A percentile compares a stretch with the other conserved stretches of the same genome.
phyloP scores from a whole-genome alignment of 2,329 filamentous ascomycete species.

The Blastomyces percursus region DNA sequence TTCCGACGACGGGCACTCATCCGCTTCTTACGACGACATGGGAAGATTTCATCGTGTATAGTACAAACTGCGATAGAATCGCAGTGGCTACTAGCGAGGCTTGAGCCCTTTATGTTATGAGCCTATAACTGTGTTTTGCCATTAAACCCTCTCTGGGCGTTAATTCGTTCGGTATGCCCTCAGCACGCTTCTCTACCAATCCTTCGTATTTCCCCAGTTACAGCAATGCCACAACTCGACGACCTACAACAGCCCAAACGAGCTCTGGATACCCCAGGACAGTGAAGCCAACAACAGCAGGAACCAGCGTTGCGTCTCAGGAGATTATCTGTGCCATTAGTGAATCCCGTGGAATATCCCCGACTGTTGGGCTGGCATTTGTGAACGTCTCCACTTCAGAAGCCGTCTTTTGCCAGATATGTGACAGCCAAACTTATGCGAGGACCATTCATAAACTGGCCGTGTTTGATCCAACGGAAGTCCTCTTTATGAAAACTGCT shows the following conservation, averaged over 20 bases:
- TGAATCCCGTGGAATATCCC: conserved; percentile 77
- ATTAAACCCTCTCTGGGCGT: background rate
- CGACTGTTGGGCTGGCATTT: conserved; percentile 75
- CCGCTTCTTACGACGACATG: background rate
- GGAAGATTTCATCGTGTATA: background rate
- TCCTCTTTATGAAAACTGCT: conserved; percentile 66
- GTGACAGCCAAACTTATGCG: conserved; percentile 84
- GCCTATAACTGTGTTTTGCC: background rate
- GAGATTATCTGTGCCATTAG: conserved; percentile 79
- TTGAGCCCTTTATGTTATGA: background rate
- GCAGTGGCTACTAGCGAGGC: background rate
- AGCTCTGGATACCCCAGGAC: conserved; percentile 43
- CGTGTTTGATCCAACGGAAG: conserved; percentile 66
- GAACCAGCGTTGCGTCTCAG: conserved; percentile 48
- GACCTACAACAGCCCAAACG: conserved; percentile 17
- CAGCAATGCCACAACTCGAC: background rate
- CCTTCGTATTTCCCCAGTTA: conserved; percentile 2
- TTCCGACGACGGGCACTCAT: background rate
- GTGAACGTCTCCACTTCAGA: conserved; percentile 79
- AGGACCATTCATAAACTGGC: conserved; percentile 77
- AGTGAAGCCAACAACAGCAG: conserved; percentile 42
- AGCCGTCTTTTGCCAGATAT: conserved; percentile 77
- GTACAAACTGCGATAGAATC: background rate
- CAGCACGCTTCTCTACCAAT: conserved; percentile 2
- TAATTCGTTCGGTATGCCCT: conserved; percentile 1